Evolutionary conservation across 1,139 yeast species (phyloP), one percentile per base, ranked within the genome.

Genomic region (Diutina mesorugosa): DNA sequence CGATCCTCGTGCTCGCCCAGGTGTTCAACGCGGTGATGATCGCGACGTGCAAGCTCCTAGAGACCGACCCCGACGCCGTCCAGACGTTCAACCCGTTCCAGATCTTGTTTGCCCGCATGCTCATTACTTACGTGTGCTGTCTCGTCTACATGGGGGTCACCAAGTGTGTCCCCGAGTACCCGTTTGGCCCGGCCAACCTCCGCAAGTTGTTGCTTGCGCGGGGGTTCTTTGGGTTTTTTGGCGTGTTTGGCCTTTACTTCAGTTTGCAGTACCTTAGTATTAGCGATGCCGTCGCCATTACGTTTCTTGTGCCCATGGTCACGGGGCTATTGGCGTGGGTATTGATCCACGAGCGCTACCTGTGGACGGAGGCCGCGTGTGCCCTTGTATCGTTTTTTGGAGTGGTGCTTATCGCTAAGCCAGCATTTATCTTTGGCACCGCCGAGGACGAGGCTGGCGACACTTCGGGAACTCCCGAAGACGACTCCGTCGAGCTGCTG

Each of bases 371-470:
- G 68, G 87, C 83, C 0, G 64, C 76, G 1, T 90, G 95, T 47
- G 87, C 91, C 0, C 16, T 84, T 0, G 68, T 84, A 2, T 87
- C 96, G 0, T 73, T 90, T 28, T 65, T 74, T 1, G 97, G 97
- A 1, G 97, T 90, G 1, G 61, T 90, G 1, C 69, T 90, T 30
- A 87, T 90, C 62, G 93, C 96, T 1, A 81, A 90, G 64, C 97
- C 97, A 0, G 71, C 80, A n/a, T 86, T 86, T 61, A 62, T 89
- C 45, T 83, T 87, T 65, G 87, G 88, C 1, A 57, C 61, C n/a
- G 66, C 62, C 45, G 71, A 70, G 18, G 77, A 71, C 55, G 63
- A 69, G 9, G 61, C 61, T 8, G 64, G 63, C 7, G 60, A 51
- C 9, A 16, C 14, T n/a, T 21, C 26, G 26, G 26, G 3, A 21